phyloP scores from a whole-genome alignment of 129 eudicot species.

The Flaveria sonorensis region DNA sequence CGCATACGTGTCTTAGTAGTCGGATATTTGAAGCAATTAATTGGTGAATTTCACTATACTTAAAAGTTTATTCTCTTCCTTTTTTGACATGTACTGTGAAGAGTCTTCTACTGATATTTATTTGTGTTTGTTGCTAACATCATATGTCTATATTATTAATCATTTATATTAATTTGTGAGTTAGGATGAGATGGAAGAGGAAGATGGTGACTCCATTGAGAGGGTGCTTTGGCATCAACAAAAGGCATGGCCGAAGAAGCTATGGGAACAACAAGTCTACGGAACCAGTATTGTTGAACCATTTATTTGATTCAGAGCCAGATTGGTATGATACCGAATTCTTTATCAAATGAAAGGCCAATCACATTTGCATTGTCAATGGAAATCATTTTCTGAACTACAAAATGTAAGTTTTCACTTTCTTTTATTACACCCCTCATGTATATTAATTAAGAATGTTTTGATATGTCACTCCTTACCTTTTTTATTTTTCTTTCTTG shows the following conservation, averaged over 20 bases:
- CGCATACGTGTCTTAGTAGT: too few species aligned
- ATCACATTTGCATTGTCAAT: conserved; percentile 93
- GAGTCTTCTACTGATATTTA: background rate
- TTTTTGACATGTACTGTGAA: background rate
- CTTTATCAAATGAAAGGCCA: conserved; percentile 96
- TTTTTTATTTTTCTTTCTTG: conserved; percentile 15
- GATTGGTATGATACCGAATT: conserved; percentile 92
- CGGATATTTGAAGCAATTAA: conserved; percentile 2
- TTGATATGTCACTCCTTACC: conserved; percentile 11
- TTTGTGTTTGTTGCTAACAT: background rate
- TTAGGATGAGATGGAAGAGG: conserved; percentile 92
- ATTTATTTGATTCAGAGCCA: conserved; percentile 77
- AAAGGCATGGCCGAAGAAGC: conserved; percentile 96
- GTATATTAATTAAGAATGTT: conserved; percentile 15
- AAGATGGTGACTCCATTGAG: conserved; percentile 88
- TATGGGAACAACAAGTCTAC: conserved; percentile 57
- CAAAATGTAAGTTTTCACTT: conserved; percentile 65
- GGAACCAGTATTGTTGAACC: conserved; percentile 72
- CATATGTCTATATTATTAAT: conserved; percentile 8
- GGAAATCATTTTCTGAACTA: conserved; percentile 88
- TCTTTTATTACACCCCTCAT: conserved; percentile 10
- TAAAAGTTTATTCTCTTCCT: background rate
- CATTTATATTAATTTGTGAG: conserved; percentile 22
- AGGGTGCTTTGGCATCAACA: conserved; percentile 98
- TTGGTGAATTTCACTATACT: conserved; percentile 1